These are phyloP conservation scores for Penicillium sp. DNA, from an alignment of 2,329 filamentous ascomycete genomes.

Conservation along the genomic window DNA sequence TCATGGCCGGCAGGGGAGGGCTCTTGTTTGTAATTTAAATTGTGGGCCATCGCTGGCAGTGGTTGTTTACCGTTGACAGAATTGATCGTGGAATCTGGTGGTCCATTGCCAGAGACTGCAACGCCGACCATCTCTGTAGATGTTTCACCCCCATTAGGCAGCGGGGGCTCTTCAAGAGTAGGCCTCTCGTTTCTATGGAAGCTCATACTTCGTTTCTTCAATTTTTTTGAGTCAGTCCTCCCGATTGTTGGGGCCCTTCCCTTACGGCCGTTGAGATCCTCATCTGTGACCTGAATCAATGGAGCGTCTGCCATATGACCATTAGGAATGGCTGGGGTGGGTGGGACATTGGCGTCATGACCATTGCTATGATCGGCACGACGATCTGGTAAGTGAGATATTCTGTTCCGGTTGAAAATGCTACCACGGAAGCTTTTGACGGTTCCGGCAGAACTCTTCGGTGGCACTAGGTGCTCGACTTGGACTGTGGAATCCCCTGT, in stretches of 20 bases:
- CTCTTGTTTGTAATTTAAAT: slow-evolving; percentile 36
- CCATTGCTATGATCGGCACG: slow-evolving; percentile 43
- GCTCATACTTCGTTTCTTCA: slow-evolving; percentile 37
- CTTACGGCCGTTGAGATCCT: slow-evolving; percentile 42
- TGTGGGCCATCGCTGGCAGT: slow-evolving; percentile 38
- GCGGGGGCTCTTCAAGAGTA: slow-evolving; percentile 22
- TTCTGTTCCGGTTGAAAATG: slow-evolving; percentile 68
- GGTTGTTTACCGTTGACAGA: slow-evolving; percentile 33
- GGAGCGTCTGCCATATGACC: slow-evolving; percentile 52
- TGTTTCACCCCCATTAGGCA: slow-evolving; percentile 25
- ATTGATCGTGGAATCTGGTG: slow-evolving; percentile 19
- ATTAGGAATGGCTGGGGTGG: slow-evolving; percentile 25
- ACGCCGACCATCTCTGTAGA: slow-evolving; percentile 29
- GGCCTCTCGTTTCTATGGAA: slow-evolving; percentile 27
- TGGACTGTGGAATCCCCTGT: slow-evolving; percentile 25
- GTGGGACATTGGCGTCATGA: slow-evolving; percentile 18
- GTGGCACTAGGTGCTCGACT: slow-evolving; percentile 53
- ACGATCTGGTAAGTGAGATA: slow-evolving; percentile 47
- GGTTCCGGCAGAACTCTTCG: slow-evolving; percentile 70
- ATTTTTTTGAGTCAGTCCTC: slow-evolving; percentile 34
- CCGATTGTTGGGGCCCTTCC: slow-evolving; percentile 32
- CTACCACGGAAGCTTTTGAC: slow-evolving; percentile 69
- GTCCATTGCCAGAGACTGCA: slow-evolving; percentile 29
- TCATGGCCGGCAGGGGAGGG: slow-evolving; percentile 38
- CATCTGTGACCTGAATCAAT: slow-evolving; percentile 73